phyloP scores from a whole-genome alignment of 148 eudicot genomes.

The Rhododendron mucronatum region DNA sequence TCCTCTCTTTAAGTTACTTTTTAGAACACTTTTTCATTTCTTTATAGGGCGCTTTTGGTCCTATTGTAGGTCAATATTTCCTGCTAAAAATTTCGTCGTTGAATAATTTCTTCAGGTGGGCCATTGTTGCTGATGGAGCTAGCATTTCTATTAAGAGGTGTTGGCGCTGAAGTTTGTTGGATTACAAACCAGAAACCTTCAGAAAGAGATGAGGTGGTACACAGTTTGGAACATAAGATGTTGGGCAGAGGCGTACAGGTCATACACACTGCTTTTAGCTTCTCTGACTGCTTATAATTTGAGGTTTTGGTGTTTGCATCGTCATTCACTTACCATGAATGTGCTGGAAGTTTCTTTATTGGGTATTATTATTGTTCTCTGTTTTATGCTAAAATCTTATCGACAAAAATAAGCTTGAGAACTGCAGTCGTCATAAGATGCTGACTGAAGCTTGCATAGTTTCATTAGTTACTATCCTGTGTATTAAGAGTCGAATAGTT shows the following conservation, averaged over 20 bases:
- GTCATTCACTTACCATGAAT: background rate
- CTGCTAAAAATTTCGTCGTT: background rate
- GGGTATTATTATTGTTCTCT: background rate
- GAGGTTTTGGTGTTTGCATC: background rate
- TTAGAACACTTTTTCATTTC: background rate
- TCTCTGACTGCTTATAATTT: background rate
- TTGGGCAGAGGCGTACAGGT: slow-evolving; percentile 45
- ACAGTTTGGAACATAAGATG: slow-evolving; percentile 48
- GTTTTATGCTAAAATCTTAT: background rate
- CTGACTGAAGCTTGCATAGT: background rate
- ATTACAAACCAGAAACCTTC: slow-evolving; percentile 31
- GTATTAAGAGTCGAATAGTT: background rate
- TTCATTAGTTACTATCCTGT: background rate
- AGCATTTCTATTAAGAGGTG: slow-evolving; percentile 40
- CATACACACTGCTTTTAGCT: background rate
- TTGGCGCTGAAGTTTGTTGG: slow-evolving; percentile 40
- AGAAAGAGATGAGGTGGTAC: slow-evolving; percentile 28
- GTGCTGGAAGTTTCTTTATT: background rate
- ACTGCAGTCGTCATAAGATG: background rate
- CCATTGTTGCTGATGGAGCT: slow-evolving; percentile 43
- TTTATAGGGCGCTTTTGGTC: background rate
- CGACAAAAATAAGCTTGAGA: background rate
- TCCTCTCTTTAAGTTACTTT: background rate
- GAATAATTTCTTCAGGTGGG: slow-evolving; percentile 20
- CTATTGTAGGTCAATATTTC: background rate